phyloP scores from a whole-genome alignment of 2,329 filamentous ascomycete species.

The Hypoxylon sp. region DNA sequence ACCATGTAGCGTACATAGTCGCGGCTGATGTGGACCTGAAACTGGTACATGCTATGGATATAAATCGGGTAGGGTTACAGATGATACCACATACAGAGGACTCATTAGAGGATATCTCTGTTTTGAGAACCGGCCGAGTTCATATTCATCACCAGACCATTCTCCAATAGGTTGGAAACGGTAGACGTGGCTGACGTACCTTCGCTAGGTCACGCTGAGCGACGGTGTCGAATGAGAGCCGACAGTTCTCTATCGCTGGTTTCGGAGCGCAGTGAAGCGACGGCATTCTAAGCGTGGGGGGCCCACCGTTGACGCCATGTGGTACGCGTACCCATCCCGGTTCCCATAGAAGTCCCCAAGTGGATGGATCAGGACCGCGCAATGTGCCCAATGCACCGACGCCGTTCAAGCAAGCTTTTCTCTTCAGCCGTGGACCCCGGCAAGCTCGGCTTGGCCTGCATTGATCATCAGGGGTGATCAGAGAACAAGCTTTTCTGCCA shows the following conservation, averaged over 20 bases:
- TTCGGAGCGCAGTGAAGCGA: conserved; percentile 15
- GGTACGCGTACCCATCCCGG: conserved; percentile 24
- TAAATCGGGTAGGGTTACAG: conserved; percentile 15
- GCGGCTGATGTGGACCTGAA: conserved; percentile 25
- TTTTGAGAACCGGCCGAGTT: neutral
- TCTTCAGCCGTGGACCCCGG: conserved; percentile 4
- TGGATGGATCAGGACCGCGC: conserved; percentile 16
- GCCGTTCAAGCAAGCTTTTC: conserved; percentile 39
- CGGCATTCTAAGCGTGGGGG: conserved; percentile 3
- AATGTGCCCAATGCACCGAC: conserved; percentile 5
- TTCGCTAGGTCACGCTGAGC: conserved; percentile 5
- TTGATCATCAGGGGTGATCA: conserved; percentile 34
- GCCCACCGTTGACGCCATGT: conserved; percentile 39
- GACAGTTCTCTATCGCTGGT: neutral
- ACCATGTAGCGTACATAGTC: neutral
- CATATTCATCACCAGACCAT: conserved; percentile 3
- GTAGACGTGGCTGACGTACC: conserved; percentile 23
- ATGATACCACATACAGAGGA: neutral
- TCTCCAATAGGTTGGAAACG: conserved; percentile 8
- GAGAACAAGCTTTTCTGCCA: conserved; percentile 37
- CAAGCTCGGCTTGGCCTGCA: conserved; percentile 30
- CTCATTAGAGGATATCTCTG: conserved; percentile 11
- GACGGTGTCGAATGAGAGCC: conserved; percentile 22
- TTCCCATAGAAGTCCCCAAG: conserved; percentile 4
- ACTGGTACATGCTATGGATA: conserved; percentile 4